Evolutionary conservation across 2,329 filamentous ascomycete species (phyloP).

Genomic region (Fusarium longipes): DNA sequence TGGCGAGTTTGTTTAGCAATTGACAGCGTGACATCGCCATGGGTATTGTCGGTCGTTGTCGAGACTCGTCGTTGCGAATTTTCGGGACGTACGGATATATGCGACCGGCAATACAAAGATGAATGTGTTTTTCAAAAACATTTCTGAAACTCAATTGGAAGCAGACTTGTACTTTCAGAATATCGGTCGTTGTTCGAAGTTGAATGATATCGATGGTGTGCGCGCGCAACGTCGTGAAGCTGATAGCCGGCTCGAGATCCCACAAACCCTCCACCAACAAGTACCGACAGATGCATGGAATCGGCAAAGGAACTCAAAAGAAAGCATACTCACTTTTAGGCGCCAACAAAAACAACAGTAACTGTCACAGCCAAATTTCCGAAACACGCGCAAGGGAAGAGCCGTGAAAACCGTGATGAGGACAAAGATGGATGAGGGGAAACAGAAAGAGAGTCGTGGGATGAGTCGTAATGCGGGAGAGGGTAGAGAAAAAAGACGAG

Average conservation of each 20-base stretch:
- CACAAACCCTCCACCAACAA: conserved; percentile 36
- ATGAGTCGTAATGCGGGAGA: conserved; percentile 50
- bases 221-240: conserved; percentile 28
- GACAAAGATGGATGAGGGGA: conserved; percentile 50
- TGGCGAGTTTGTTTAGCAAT: background rate
- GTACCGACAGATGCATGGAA: conserved; percentile 38
- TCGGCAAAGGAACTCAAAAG: conserved; percentile 30
- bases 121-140: background rate
- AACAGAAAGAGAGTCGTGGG: conserved; percentile 51
- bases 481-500: conserved; percentile 50
- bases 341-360: conserved; percentile 62
- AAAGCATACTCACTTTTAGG: conserved; percentile 63
- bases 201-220: conserved; percentile 6
- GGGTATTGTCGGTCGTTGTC: conserved; percentile 7
- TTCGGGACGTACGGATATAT: conserved; percentile 9
- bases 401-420: conserved; percentile 56
- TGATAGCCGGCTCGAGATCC: conserved; percentile 24
- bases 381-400: conserved; percentile 62
- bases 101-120: background rate
- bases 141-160: conserved; percentile 1
- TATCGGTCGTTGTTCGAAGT: background rate
- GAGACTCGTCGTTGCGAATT: conserved; percentile 14
- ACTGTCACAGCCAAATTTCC: conserved; percentile 57
- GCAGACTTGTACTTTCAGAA: background rate
- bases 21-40: background rate